Evolutionary conservation across 257 asterid species (phyloP).

Genomic region (Primulina tabacum): DNA sequence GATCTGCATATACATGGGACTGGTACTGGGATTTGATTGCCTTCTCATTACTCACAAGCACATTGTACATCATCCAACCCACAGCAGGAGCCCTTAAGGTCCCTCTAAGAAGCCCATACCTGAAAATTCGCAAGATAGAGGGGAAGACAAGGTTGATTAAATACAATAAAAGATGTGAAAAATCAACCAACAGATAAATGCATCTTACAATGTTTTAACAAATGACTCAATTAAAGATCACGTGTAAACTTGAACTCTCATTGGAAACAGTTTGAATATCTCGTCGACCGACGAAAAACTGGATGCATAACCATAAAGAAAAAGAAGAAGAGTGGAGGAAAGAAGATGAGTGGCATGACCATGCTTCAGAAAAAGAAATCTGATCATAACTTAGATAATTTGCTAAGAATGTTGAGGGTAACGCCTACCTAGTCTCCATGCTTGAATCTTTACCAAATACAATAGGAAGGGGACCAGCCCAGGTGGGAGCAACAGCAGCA

Average conservation of each 20-base stretch:
- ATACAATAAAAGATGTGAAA: not conserved
- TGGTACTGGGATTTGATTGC: conserved; percentile 87
- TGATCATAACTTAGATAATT: not conserved
- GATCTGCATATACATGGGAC: conserved; percentile 91
- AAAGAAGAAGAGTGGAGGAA: no score
- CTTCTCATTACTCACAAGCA: conserved; percentile 91
- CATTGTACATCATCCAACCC: conserved; percentile 99
- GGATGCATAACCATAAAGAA: conserved; percentile 5
- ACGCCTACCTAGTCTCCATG: conserved; percentile 76
- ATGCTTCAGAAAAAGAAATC: not conserved
- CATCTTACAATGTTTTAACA: not conserved
- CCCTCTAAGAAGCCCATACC: conserved; percentile 87
- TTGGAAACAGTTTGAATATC: not conserved
- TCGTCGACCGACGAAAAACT: conserved; percentile 1
- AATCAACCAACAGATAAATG: not conserved
- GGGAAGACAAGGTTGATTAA: not conserved
- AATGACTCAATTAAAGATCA: not conserved
- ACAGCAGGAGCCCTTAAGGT: conserved; percentile 91
- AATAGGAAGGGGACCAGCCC: conserved; percentile 98
- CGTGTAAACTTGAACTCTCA: not conserved
- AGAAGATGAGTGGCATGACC: not conserved
- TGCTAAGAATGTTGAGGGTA: conserved; percentile 2
- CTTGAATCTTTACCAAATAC: conserved; percentile 84
- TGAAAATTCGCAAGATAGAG: conserved; percentile 23
- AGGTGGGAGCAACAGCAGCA: conserved; percentile 96